These are phyloP conservation scores for Metrosideros polymorpha DNA, from an alignment of 441 rosid genomes.

Conservation along the genomic window DNA sequence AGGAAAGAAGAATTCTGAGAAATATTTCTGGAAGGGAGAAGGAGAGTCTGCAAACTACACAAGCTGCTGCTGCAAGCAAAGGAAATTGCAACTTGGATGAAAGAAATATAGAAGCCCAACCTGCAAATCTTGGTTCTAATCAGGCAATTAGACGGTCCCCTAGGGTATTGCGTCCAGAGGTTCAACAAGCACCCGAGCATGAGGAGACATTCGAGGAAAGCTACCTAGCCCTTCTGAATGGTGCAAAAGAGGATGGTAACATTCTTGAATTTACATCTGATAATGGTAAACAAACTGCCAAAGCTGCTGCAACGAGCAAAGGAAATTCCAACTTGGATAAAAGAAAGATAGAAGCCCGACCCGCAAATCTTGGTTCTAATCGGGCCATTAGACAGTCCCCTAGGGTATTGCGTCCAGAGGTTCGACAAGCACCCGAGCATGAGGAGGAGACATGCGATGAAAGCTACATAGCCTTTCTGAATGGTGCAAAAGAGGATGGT, in stretches of 20 bases:
- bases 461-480: not conserved
- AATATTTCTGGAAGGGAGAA: not conserved
- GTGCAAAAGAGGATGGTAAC: not conserved
- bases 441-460: not conserved
- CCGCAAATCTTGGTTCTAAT: not conserved
- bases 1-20: constrained; percentile 1
- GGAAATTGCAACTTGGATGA: not conserved
- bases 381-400: not conserved
- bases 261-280: not conserved
- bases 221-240: not conserved
- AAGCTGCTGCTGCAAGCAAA: not conserved
- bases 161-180: not conserved
- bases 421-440: not conserved
- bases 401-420: not conserved
- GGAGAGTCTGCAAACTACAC: not conserved
- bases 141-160: not conserved
- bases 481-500: not conserved
- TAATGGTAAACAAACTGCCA: not conserved
- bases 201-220: not conserved
- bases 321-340: not conserved
- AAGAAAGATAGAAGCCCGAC: not conserved
- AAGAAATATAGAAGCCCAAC: not conserved
- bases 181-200: not conserved
- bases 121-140: not conserved
- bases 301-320: not conserved